Evolutionary conservation across 768 basidiomycete genomes (phyloP).

Genomic region (Suillus paluster): DNA sequence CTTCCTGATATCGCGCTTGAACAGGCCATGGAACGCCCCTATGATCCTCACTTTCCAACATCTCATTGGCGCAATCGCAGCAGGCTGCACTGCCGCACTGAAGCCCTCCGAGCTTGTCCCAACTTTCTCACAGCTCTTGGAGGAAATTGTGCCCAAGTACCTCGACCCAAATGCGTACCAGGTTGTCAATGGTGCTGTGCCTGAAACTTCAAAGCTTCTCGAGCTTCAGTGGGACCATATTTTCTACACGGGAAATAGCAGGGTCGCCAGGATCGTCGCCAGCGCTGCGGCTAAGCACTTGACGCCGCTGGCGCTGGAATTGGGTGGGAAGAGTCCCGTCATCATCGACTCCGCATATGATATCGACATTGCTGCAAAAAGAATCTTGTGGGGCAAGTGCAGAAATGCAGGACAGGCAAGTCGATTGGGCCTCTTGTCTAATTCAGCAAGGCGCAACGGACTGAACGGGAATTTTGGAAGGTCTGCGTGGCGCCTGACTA

Average conservation of each 20-base stretch:
- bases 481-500: conserved; percentile 52
- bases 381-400: conserved; percentile 69
- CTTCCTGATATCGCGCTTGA: not conserved
- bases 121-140: conserved; percentile 51
- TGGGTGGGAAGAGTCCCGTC: conserved; percentile 50
- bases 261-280: conserved; percentile 28
- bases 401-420: conserved; percentile 67
- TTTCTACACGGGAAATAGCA: conserved; percentile 42
- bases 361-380: conserved; percentile 58
- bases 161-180: conserved; percentile 53
- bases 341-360: conserved; percentile 47
- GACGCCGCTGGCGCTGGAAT: conserved; percentile 39
- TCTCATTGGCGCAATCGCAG: conserved; percentile 71
- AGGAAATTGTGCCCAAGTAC: conserved; percentile 59
- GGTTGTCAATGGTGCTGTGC: conserved; percentile 54
- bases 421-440: not conserved
- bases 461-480: conserved; percentile 20
- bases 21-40: conserved; percentile 75
- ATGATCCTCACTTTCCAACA: conserved; percentile 58
- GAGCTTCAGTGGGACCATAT: conserved; percentile 38
- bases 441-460: not conserved
- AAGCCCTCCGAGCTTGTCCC: conserved; percentile 68
- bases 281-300: conserved; percentile 32
- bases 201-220: conserved; percentile 41
- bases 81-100: conserved; percentile 67